These are phyloP conservation scores for Microstegium vimineum DNA, from an alignment of 176 grass and related monocot species.

Conservation along the genomic window DNA sequence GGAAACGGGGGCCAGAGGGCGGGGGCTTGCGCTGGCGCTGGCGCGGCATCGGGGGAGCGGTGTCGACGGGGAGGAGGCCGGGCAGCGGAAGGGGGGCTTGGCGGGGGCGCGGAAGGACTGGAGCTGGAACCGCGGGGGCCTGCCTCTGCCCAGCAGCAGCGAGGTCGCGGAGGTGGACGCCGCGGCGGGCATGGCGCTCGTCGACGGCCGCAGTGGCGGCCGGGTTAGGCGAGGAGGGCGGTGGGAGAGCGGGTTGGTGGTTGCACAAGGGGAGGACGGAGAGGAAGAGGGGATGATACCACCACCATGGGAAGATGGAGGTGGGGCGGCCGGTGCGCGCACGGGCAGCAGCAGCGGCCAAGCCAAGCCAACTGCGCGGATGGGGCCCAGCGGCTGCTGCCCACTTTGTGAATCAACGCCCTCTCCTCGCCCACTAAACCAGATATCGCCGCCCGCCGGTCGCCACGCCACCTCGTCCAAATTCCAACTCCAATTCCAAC, in stretches of 20 bases:
- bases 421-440: background rate
- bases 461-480: background rate
- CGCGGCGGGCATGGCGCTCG: slow-evolving; percentile 14
- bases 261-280: background rate
- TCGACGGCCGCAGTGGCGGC: background rate
- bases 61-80: background rate
- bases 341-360: background rate
- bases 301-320: slow-evolving; percentile 10
- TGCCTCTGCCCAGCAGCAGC: slow-evolving; percentile 26
- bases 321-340: background rate
- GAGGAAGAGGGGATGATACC: background rate
- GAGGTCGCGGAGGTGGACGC: slow-evolving; percentile 19
- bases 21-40: background rate
- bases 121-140: slow-evolving; percentile 39
- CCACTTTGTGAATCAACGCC: background rate
- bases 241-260: background rate
- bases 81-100: slow-evolving; percentile 29
- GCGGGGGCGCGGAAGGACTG: slow-evolving; percentile 39
- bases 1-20: background rate
- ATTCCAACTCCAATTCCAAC: too few relatives aligned
- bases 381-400: background rate
- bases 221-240: background rate
- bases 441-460: background rate
- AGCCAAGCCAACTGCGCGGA: background rate
- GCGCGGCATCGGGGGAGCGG: background rate